Evolutionary conservation across 768 basidiomycete species (phyloP).

Genomic region (Tricholoma hemisulphureum): DNA sequence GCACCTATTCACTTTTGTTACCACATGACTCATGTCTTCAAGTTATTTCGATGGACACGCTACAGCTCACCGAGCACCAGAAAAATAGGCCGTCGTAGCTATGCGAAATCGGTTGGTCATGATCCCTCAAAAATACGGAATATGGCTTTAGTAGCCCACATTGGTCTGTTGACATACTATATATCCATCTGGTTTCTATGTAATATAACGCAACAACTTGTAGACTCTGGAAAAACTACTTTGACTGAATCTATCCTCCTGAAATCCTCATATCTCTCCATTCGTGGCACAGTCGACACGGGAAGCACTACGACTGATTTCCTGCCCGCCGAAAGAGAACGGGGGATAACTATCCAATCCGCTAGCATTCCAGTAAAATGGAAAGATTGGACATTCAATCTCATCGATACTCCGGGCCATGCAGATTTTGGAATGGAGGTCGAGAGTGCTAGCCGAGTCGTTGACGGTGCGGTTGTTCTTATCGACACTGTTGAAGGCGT

Average conservation of each 20-base stretch:
- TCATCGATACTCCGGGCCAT: slow-evolving; percentile 90
- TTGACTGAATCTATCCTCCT: slow-evolving; percentile 84
- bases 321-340: slow-evolving; percentile 82
- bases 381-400: slow-evolving; percentile 82
- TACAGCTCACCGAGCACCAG: slow-evolving; percentile 5
- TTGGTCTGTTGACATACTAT: slow-evolving; percentile 51
- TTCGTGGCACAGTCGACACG: slow-evolving; percentile 81
- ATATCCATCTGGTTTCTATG: background rate
- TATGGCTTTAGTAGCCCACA: slow-evolving; percentile 87
- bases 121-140: slow-evolving; percentile 59
- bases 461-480: slow-evolving; percentile 85
- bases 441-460: slow-evolving; percentile 86
- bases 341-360: slow-evolving; percentile 90
- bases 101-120: slow-evolving; percentile 28
- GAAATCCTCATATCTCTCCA: slow-evolving; percentile 67
- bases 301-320: slow-evolving; percentile 92
- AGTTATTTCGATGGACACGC: slow-evolving; percentile 17
- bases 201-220: background rate
- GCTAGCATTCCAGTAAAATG: slow-evolving; percentile 88
- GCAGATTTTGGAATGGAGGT: slow-evolving; percentile 98
- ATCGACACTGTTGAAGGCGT: slow-evolving; percentile 92
- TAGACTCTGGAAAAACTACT: slow-evolving; percentile 90
- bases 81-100: slow-evolving; percentile 18
- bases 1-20: slow-evolving; percentile 9
- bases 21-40: background rate